Conservation (phyloP, 2,329 filamentous ascomycete species). For the Anthostomella pinea region DNA sequence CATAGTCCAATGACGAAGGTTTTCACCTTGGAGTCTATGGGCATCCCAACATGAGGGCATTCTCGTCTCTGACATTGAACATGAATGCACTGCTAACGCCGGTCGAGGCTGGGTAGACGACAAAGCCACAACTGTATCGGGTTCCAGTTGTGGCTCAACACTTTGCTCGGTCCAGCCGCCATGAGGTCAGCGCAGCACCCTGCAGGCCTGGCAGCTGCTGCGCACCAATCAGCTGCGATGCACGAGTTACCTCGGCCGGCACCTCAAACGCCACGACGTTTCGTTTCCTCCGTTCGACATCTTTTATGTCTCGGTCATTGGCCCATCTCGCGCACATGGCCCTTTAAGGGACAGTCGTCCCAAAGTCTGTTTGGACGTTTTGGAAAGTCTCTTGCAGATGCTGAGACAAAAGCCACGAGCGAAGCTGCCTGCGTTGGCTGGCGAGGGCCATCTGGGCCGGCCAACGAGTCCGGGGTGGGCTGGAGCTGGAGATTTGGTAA, state of each 20-base stretch:
- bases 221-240: slow-evolving; percentile 13
- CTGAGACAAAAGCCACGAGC: too few species aligned
- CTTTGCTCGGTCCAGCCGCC: neutral
- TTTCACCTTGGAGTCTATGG: too few species aligned
- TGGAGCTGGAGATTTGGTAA: too few species aligned
- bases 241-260: slow-evolving; percentile 13
- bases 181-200: slow-evolving; percentile 5
- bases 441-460: too few species aligned
- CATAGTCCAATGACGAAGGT: too few species aligned
- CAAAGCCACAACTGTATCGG: neutral
- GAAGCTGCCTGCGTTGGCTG: too few species aligned
- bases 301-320: slow-evolving; percentile 14
- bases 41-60: too few species aligned
- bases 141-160: too few species aligned
- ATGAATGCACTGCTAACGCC: too few species aligned
- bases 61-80: too few species aligned
- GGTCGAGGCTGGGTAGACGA: neutral
- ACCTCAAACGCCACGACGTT: slow-evolving; percentile 29
- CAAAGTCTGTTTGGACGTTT: too few species aligned
- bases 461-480: too few species aligned
- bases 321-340: slow-evolving; percentile 5
- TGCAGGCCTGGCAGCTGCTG: slow-evolving; percentile 1
- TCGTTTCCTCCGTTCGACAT: slow-evolving; percentile 25
- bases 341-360: slow-evolving; percentile 8
- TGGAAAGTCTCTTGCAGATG: slow-evolving; percentile 3